These are phyloP conservation scores for Dothideomycetes sp. DNA, from an alignment of 2,329 filamentous ascomycete species.

Conservation along the genomic window DNA sequence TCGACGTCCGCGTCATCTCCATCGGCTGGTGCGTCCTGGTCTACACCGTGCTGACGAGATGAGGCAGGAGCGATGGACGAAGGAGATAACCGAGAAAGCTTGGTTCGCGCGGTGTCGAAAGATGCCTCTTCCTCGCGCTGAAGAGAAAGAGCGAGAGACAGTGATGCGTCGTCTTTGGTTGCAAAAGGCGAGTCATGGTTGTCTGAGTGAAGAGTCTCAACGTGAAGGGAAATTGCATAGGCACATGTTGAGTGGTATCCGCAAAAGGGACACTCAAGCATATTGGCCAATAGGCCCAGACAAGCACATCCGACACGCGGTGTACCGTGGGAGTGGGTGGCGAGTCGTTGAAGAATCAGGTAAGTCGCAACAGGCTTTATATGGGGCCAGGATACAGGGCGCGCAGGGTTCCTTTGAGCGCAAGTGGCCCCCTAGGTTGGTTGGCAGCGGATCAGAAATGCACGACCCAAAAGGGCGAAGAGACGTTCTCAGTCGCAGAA, in stretches of 20 bases:
- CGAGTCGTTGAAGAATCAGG: too few species aligned
- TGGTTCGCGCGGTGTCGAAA: constrained; percentile 7
- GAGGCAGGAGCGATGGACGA: not conserved
- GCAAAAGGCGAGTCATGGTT: constrained; percentile 15
- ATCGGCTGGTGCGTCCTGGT: not conserved
- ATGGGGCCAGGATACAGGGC: too few species aligned
- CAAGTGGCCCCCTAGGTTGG: too few species aligned
- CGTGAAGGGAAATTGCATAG: constrained; percentile 19
- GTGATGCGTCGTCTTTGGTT: constrained; percentile 2
- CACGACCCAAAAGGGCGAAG: too few species aligned
- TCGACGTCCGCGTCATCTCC: constrained; percentile 5
- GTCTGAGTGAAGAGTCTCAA: constrained; percentile 22
- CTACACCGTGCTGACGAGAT: not conserved
- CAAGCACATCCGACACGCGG: too few species aligned
- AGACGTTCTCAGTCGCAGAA: too few species aligned
- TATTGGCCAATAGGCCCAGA: too few species aligned
- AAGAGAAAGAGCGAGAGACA: constrained; percentile 9
- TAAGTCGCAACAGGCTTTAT: too few species aligned
- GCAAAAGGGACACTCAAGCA: constrained; percentile 14
- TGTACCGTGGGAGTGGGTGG: too few species aligned
- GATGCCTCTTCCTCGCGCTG: constrained; percentile 6
- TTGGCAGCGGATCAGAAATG: too few species aligned
- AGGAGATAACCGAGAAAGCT: not conserved
- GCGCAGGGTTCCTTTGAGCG: too few species aligned
- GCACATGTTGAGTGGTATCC: constrained; percentile 12